phyloP scores from a whole-genome alignment of 106 monocot species.

The Cymbidium sinense region DNA sequence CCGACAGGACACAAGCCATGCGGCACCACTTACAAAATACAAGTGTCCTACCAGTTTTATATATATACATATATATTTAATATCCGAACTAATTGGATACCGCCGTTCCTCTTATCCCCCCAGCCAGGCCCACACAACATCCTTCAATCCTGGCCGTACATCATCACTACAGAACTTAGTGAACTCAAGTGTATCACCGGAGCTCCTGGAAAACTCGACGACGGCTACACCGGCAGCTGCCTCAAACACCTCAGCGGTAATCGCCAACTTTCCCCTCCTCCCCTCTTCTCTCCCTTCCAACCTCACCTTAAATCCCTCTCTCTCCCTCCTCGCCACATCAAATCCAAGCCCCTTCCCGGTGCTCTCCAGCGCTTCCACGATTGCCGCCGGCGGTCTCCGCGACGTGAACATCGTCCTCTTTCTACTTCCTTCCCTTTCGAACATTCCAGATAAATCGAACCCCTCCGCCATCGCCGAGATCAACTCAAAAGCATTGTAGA shows the following conservation, averaged over 20 bases:
- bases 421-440: constrained; percentile 24
- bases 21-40: too few relatives aligned
- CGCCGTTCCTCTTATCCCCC: constrained; percentile 14
- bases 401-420: constrained; percentile 56
- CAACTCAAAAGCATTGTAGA: constrained; percentile 26
- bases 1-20: too few relatives aligned
- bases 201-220: constrained; percentile 53
- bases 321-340: constrained; percentile 21
- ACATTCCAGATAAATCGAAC: constrained; percentile 17
- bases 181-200: constrained; percentile 61
- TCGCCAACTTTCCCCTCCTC: constrained; percentile 38
- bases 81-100: too few relatives aligned
- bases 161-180: constrained; percentile 60
- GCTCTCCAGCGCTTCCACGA: constrained; percentile 46
- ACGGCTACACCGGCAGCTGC: constrained; percentile 42
- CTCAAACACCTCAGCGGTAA: constrained; percentile 63
- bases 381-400: constrained; percentile 23
- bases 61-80: too few relatives aligned
- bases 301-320: constrained; percentile 27
- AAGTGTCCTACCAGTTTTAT: too few relatives aligned
- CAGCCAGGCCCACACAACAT: constrained; percentile 83
- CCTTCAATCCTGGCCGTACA: constrained; percentile 43
- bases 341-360: constrained; percentile 40
- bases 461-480: constrained; percentile 19
- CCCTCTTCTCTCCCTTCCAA: constrained; percentile 37